Base-by-base conservation (phyloP, 208 protist genomes). In the Acanthamoeba polyphaga region DNA sequence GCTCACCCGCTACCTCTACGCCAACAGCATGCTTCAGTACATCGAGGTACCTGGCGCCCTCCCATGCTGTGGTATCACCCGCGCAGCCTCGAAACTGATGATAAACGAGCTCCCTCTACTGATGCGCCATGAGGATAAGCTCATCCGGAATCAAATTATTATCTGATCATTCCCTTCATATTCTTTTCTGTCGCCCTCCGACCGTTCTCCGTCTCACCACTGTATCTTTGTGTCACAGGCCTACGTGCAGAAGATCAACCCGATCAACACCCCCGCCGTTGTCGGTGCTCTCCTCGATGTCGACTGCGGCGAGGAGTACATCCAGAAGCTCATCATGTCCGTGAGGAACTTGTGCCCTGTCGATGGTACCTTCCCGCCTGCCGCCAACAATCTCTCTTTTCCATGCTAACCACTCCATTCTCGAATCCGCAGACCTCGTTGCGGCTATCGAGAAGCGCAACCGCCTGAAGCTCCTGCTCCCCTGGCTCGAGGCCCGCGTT, bases 241-340 rank as follows among this genome's bases (percentile, higher is more conserved):
- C 29, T 97, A 98, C 96, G 98, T 99, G 62, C 98, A 98, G 88
- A 98, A 98, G 89, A 98, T 99, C 93, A 99, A 99, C 97, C 99
- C 99, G 9, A 95, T 96, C 60, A 99, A 99, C 93, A 99, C 99
- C n/a, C 99, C 99, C 15, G 70, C 97, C 49, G 99, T 99, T 12
- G 99, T 99, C 32, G 99, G 98, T 94, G 98, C 99, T 15, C 97
- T 99, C 12, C 98, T 99, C 55, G 99, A 99, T 95, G 98, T 99
- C 85, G 99, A 99, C 96, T 98, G 97, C 74, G 97, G 97, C 90
- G 99, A 99, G 96, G 99, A 99, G 58, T 99, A 99, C 95, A 99
- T 99, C 93, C 98, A 98, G 95, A 98, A 97, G 60, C 95, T 99
- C 74, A 97, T 99, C 32, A 97, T 98, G 89, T 96, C 96, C 22